Percentiles rank a stretch among this genome's conserved stretches.
phyloP scores from a whole-genome alignment of 2,329 filamentous ascomycete species.

The Alternaria solani region DNA sequence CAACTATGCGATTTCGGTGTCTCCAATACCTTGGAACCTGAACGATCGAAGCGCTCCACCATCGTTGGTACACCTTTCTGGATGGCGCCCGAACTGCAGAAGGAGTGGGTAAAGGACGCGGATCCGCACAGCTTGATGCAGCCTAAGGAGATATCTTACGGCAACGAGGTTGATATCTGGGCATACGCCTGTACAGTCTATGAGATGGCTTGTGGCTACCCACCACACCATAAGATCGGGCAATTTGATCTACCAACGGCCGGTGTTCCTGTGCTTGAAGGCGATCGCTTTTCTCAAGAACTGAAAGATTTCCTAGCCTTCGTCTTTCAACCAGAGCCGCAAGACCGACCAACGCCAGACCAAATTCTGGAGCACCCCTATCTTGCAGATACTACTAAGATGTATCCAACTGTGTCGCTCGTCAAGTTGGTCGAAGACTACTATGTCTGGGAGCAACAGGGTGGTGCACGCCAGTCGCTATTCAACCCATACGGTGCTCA shows the following conservation, averaged over 20 bases:
- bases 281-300: constrained; percentile 72
- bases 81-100: constrained; percentile 79
- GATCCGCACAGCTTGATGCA: constrained; percentile 61
- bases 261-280: constrained; percentile 71
- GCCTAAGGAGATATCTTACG: constrained; percentile 62
- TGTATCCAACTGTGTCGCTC: constrained; percentile 71
- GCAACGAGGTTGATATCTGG: constrained; percentile 75
- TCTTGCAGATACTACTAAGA: constrained; percentile 67
- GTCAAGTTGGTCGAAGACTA: constrained; percentile 74
- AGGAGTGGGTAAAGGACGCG: constrained; percentile 61
- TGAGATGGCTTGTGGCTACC: constrained; percentile 80
- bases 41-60: constrained; percentile 78
- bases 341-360: constrained; percentile 73
- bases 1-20: constrained; percentile 89
- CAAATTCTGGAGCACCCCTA: constrained; percentile 75
- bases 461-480: constrained; percentile 72
- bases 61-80: constrained; percentile 85
- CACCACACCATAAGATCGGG: constrained; percentile 67
- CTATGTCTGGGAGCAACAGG: constrained; percentile 77
- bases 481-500: constrained; percentile 68
- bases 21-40: constrained; percentile 77
- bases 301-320: constrained; percentile 76
- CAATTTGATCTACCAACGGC: constrained; percentile 53
- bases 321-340: constrained; percentile 73
- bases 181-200: constrained; percentile 82